Base-by-base conservation (phyloP, 352 stramenopile species). In the Phytophthora podocarpi region DNA sequence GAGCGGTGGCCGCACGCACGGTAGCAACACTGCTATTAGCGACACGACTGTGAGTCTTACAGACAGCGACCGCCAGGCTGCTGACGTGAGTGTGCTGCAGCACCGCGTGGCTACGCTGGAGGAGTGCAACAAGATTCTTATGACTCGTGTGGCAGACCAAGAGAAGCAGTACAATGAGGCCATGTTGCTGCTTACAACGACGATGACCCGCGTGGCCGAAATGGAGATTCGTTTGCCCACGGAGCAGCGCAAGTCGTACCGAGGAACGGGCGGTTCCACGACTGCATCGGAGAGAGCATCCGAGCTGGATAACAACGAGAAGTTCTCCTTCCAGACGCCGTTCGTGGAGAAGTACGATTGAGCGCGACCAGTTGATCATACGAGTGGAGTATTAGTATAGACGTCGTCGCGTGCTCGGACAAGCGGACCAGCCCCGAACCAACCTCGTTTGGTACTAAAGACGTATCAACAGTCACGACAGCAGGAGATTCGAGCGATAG, bases 121-220 rank as follows among this genome's bases (percentile, higher is more conserved):
- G 32, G 80, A 90, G 45, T 79, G 80, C 60, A 95, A 95, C 78
- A 85, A 87, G 47, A 61, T 82, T 36, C 63, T 95, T 8, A 68
- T 89, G 52, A 87, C 67, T 12, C 82, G 84, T 18, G 69, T 93
- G 34, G 67, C 68, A 0, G 79, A 92, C 35, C 84, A 93, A 65
- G 82, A 95, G 72, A 90, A 87, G 39, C 86, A 95, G 61, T 92
- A 95, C 70, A 85, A 90, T 46, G 82, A 95, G 57, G 85, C 83
- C 20, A 95, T 93, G 86, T 68, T 95, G 59, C 59, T 95, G 56
- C 70, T 95, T 18, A 92, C 82, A 9, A 85, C 90, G 49, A 95
- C 86, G 32, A 92, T 95, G 83, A 93, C 86, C 23, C 82, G 86
- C 46, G 78, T 95, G 26, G 84, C 84, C 7, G 82, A 95, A 62